Conservation (phyloP, 208 protist genomes). For the Acanthamoeba sp. region DNA sequence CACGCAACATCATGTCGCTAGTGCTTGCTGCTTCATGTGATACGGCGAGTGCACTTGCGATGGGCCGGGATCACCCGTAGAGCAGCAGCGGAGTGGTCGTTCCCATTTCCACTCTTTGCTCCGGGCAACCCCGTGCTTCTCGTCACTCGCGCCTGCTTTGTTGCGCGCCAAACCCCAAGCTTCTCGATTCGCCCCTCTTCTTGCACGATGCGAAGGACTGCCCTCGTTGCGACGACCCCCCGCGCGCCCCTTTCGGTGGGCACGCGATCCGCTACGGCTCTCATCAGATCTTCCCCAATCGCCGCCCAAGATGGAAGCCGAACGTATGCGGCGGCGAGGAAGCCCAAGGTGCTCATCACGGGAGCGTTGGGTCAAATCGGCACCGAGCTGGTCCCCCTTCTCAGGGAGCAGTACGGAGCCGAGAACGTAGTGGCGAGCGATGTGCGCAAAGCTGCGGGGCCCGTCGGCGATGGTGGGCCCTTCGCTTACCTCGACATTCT, state of each 20-base stretch:
- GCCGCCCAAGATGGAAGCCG: not conserved
- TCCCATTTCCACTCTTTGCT: too few species aligned
- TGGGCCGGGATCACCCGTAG: too few species aligned
- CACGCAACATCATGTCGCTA: too few species aligned
- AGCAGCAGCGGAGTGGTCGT: too few species aligned
- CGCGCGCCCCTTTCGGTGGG: not conserved
- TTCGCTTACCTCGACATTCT: constrained; percentile 83
- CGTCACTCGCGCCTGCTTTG: too few species aligned
- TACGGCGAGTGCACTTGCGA: too few species aligned
- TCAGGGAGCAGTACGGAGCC: constrained; percentile 87
- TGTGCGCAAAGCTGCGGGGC: constrained; percentile 76
- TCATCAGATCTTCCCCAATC: not conserved
- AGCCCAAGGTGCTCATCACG: constrained; percentile 88
- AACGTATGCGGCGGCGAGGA: not conserved
- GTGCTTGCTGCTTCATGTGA: too few species aligned
- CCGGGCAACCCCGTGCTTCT: too few species aligned
- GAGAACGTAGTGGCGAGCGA: constrained; percentile 92
- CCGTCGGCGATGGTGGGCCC: constrained; percentile 58
- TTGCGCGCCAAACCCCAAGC: too few species aligned
- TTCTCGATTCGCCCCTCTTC: too few species aligned
- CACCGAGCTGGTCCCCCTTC: constrained; percentile 84
- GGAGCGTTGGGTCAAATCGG: constrained; percentile 93
- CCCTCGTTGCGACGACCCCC: too few species aligned
- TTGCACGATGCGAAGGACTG: not conserved
- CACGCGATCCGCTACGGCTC: not conserved